Base-by-base conservation (phyloP, 306 rosid genomes). In the Cercis canadensis region DNA sequence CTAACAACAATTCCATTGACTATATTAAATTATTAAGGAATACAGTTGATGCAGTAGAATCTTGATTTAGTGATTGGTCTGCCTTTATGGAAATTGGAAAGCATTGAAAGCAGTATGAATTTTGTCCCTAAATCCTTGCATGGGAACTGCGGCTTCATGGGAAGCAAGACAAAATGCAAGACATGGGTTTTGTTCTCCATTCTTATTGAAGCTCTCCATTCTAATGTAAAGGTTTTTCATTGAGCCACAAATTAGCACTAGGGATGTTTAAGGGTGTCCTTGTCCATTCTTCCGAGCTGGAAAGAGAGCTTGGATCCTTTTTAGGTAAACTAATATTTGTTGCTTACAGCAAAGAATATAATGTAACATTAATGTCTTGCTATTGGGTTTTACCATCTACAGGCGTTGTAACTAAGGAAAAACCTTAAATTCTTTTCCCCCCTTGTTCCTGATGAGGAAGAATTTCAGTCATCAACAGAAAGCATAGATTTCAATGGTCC, bases 1-100 rank as follows among this genome's bases (percentile, higher is more conserved):
- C 11, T 32, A 52, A 54, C 24, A 53, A 60, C 31, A 29, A 18
- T 24, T 40, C 40, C 41, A 43, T 55, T 75, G 49, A 75, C 69
- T 65, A 66, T 60, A 66, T 60, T 70, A 54, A 62, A 59, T 70
- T 65, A 33, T 70, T 47, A 76, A 78, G 87, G 75, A 78, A 75
- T 75, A 13, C 73, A 54, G 65, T 21, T 65, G 83, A 78, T 47
- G 72, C 72, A 65, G 55, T 47, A 53, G 76, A 82, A 31, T 70
- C 83, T 64, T 82, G 78, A 77, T 57, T 8, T 29, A 19, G 56
- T 50, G 80, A 19, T 31, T 63, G 74, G 76, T 17, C 62, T 31
- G 36, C 32, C 52, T 65, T 33, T 41, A 65, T 60, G 57, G 17
- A 63, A 19, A 24, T 54, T 24, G 29, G 71, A 75, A 5, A 8